Evolutionary conservation across 2,329 filamentous ascomycete genomes (phyloP).

Genomic region (Phaeosphaeriaceae sp.): DNA sequence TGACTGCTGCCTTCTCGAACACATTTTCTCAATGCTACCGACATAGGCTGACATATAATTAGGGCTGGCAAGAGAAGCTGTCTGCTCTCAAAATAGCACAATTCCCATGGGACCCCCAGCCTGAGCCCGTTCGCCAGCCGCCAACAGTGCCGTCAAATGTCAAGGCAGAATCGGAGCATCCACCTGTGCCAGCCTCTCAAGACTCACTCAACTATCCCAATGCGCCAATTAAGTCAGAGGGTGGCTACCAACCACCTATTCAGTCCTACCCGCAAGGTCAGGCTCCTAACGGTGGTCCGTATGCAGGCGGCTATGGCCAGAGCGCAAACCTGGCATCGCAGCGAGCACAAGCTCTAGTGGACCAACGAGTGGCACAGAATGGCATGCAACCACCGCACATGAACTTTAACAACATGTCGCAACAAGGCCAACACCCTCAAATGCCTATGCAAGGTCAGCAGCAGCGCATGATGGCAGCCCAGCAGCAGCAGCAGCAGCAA

Average conservation of each 20-base stretch:
- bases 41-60: conserved; percentile 24
- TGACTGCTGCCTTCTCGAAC: conserved; percentile 31
- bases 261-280: conserved; percentile 34
- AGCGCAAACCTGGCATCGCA: conserved; percentile 60
- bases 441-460: conserved; percentile 38
- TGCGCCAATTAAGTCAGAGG: conserved; percentile 61
- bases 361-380: conserved; percentile 41
- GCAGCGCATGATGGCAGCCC: conserved; percentile 34
- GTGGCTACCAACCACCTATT: conserved; percentile 37
- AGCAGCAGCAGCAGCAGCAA: no score
- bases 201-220: conserved; percentile 41
- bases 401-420: conserved; percentile 25
- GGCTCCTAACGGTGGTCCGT: conserved; percentile 44
- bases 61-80: conserved; percentile 96
- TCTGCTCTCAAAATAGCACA: conserved; percentile 81
- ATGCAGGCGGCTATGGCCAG: conserved; percentile 38
- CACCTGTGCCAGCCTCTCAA: conserved; percentile 37
- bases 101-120: conserved; percentile 91
- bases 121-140: conserved; percentile 58
- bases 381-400: conserved; percentile 34
- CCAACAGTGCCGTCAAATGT: conserved; percentile 52
- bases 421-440: conserved; percentile 32
- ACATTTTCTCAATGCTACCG: conserved; percentile 4
- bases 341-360: conserved; percentile 58
- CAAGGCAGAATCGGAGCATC: conserved; percentile 40